Base-by-base conservation (phyloP, 257 asterid species). In the Jacaranda copaia region DNA sequence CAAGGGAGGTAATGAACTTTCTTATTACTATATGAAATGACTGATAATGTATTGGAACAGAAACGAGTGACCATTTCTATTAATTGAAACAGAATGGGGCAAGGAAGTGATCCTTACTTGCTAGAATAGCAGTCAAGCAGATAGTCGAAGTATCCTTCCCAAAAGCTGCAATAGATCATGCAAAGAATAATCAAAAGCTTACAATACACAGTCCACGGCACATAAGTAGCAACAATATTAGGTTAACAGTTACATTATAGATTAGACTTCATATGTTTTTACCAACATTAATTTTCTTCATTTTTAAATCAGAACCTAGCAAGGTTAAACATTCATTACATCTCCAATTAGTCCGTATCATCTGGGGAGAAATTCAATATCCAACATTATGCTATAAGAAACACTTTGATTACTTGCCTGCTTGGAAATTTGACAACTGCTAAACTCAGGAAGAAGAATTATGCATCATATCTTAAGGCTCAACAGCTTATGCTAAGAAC, bases 71-170 rank as follows among this genome's bases (percentile, higher is more conserved):
- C 12, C 71, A 43, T 42, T 56, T 78, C 5, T 9, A 67, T 78
- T 66, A 18, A 53, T 36, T 36, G 51, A 79, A 42, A 70, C 64
- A 63, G 13, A 70, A 66, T 46, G 62, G 55, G 65, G 74, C 73
- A 62, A 53, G 62, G 12, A 55, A 46, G 60, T 70, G 35, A 63
- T 63, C 39, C 91, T 88, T 86, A 93, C 96, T 89, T 94, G 97
- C 84, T 92, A 66, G 97, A 92, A 77, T 86, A 92, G 77, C 89
- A 92, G 84, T 94, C 98, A 82, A 94, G 88, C 66, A 92, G 87
- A 78, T 88, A 84, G 66, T 94, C 98, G 75, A 94, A 92, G 86
- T 90, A 92, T 68, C 90, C 94, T 86, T 94, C 98, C 98, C 98
- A 94, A 81, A 94, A 92, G 80, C 98, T 93, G 97, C 87, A 88